These are phyloP conservation scores for Leccinum longicurvipes DNA, from an alignment of 768 basidiomycete genomes.

Conservation along the genomic window DNA sequence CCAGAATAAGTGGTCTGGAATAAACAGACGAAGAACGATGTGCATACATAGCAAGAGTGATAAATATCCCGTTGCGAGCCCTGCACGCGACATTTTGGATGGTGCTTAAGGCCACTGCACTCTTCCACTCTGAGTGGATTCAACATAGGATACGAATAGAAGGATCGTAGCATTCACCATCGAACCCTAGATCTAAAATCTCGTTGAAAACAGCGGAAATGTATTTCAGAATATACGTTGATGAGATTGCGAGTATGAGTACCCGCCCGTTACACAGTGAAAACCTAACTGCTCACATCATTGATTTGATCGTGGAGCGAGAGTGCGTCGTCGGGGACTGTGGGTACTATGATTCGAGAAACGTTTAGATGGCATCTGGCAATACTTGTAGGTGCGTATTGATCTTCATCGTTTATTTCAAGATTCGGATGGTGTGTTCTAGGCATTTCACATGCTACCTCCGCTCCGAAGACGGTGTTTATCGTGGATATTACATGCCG, in stretches of 20 bases:
- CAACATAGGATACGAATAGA: not conserved
- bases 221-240: constrained; percentile 26
- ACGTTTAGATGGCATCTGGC: too few relatives aligned
- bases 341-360: too few relatives aligned
- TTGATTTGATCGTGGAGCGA: constrained; percentile 31
- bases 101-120: constrained; percentile 24
- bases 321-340: constrained; percentile 38
- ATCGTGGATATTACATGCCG: too few relatives aligned
- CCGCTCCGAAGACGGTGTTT: too few relatives aligned
- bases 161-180: constrained; percentile 6
- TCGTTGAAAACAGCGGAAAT: constrained; percentile 39
- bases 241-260: constrained; percentile 37
- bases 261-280: not conserved
- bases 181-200: constrained; percentile 24
- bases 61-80: constrained; percentile 42
- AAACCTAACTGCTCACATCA: constrained; percentile 29
- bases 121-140: constrained; percentile 36
- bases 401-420: too few relatives aligned
- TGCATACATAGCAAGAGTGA: constrained; percentile 35
- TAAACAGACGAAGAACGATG: not conserved
- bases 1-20: too few relatives aligned
- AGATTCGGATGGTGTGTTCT: too few relatives aligned
- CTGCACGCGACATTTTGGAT: constrained; percentile 12
- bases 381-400: too few relatives aligned
- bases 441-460: too few relatives aligned